Evolutionary conservation across 768 basidiomycete genomes (phyloP), one percentile per base, ranked within the genome.

Genomic region (Suillus lakei): DNA sequence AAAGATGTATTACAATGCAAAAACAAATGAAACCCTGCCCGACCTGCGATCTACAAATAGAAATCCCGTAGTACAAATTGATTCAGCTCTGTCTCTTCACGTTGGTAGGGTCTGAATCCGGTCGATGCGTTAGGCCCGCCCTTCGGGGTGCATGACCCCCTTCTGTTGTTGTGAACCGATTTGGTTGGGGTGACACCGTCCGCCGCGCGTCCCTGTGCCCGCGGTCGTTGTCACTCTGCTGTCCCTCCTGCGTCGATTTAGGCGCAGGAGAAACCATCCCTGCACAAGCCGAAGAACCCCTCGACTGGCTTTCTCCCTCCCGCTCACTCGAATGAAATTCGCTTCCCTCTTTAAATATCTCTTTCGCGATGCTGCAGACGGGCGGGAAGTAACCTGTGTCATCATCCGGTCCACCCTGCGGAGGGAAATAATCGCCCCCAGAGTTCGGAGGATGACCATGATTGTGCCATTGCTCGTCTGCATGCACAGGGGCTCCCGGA

Each of bases 401-500:
- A 28, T 63, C 68, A 34, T 53, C 66, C 43, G 68, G 71, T 44
- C 64, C 73, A 62, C 43, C 73, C 38, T 77, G 74, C n/a, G 80
- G 82, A 60, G 81, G 81, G 72, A 84, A 84, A 69, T 85, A 83
- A 43, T 74, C 73, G 38, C 58, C 71, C 48, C 61, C 67, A 26
- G 56, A 59, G 26, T 12, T 59, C 4, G 5, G 26, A 39, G 39
- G 48, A 63, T 64, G 56, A 15, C 65, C 60, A 38, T 55, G 63
- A 8, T 68, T 70, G 12, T 46, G 43, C 13, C 66, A 32, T 2
- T 51, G 48, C 61, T 65, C 74, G 56, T 74, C 65, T 43, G 62
- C 64, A 18, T 81, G 82, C 32, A 85, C 80, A 0, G 88, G 89
- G 32, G 87, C 89, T 48, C 88, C 89, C 1, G 87, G 86, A 12